These are phyloP conservation scores for Anisodus tanguticus DNA, from an alignment of 257 asterid genomes.

Conservation along the genomic window DNA sequence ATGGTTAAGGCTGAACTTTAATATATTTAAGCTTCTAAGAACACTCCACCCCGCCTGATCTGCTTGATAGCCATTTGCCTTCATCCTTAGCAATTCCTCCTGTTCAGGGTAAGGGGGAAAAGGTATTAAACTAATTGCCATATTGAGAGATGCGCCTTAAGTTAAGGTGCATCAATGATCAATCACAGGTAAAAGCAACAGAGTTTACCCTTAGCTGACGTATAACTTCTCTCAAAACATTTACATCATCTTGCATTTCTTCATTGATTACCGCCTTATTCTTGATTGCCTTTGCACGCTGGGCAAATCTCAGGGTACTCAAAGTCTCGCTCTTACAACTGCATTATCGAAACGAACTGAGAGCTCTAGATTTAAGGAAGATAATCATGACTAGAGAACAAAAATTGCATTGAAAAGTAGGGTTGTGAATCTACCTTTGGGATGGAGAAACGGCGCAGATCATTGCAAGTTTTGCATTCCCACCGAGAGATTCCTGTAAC, in stretches of 20 bases:
- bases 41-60: conserved; percentile 83
- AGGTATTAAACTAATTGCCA: not conserved
- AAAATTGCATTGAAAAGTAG: conserved; percentile 10
- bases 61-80: conserved; percentile 54
- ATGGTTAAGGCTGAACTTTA: conserved; percentile 87
- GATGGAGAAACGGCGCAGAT: conserved; percentile 93
- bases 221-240: conserved; percentile 81
- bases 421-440: conserved; percentile 61
- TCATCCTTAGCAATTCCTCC: conserved; percentile 86
- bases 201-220: conserved; percentile 69
- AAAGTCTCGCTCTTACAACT: conserved; percentile 93
- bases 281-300: conserved; percentile 97
- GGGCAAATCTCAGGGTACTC: conserved; percentile 97
- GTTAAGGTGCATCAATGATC: not conserved
- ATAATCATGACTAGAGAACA: not conserved
- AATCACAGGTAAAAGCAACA: not conserved
- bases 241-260: conserved; percentile 96
- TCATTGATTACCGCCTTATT: conserved; percentile 89
- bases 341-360: conserved; percentile 41
- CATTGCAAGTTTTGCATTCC: conserved; percentile 97
- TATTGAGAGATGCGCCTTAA: conserved; percentile 13
- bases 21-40: conserved; percentile 83
- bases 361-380: conserved; percentile 16
- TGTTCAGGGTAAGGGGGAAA: conserved; percentile 25
- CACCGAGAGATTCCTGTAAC: conserved; percentile 97